Base-by-base conservation (phyloP, 805 yeast genomes). In the Clavispora phyllophila region DNA sequence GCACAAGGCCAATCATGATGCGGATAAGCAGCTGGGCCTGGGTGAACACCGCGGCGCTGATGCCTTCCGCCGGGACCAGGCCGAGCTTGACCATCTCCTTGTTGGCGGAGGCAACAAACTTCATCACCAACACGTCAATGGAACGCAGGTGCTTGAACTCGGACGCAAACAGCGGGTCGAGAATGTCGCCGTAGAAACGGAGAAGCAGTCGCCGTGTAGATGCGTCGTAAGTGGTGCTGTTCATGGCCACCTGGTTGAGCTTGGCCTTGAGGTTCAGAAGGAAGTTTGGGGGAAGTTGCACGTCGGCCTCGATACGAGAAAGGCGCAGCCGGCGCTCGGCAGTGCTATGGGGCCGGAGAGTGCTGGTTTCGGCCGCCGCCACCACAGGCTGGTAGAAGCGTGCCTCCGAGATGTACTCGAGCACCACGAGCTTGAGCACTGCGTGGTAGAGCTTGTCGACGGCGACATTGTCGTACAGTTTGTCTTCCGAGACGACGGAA, bases 401-500 rank as follows among this genome's bases (percentile, higher is more conserved):
- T 2, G 86, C 86, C 58, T 82, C 87, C 44, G 73, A 78, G 41
- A 76, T 63, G 52, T 84, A 82, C 37, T 79, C 83, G 15, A 84
- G 57, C 10, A 84, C 58, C 2, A 82, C 57, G 6, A 80, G 60
- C 51, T 81, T 79, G 36, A 84, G 54, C 1, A 81, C 70, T 24
- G 75, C 68, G 37, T 71, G 70, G 50, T 83, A 82, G 3, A 79
- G 60, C 24, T 62, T 66, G 20, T 41, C 24, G 22, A 37, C 20
- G 35, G 60, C 60, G 19, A 56, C 55, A n/a, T 43, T 45, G 8
- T 49, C 51, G 42, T 50, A 50, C 45, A 31, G 45, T 8, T 54
- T 45, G 34, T 54, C 57, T 22, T 51, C 57, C 23, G 40, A 15
- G 5, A 41, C 15, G 14, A 40, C 23, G 22, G 53, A 49, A 14